Percentiles rank a stretch among this genome's conserved stretches.
These are phyloP conservation scores for Coccomyxa sp. DNA, from an alignment of 139 green algal genomes.

Conservation along the genomic window DNA sequence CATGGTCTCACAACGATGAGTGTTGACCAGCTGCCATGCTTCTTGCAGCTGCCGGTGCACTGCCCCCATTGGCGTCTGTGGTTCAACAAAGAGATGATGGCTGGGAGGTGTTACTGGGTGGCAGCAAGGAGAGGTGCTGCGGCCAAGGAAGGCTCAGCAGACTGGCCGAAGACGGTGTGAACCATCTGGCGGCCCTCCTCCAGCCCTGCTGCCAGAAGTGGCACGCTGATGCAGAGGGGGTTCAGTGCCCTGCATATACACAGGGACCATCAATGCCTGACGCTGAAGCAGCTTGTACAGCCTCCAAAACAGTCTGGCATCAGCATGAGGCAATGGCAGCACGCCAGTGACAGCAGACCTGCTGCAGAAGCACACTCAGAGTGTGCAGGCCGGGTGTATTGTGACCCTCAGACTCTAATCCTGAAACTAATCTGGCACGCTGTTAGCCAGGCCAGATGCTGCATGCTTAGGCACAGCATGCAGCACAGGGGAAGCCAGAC, in stretches of 20 bases:
- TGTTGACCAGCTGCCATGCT: background rate
- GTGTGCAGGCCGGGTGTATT: background rate
- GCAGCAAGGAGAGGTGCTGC: no score
- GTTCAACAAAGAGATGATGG: no score
- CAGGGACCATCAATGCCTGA: no score
- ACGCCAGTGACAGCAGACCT: background rate
- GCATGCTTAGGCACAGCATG: no score
- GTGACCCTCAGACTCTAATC: background rate
- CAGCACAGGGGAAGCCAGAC: no score
- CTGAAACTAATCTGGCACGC: background rate
- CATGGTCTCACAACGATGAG: background rate
- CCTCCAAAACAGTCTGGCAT: conserved; percentile 17
- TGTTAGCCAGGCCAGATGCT: no score
- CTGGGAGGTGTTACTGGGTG: no score
- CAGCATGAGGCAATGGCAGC: conserved; percentile 14
- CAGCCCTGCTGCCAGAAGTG: conserved; percentile 39
- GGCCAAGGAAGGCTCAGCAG: no score
- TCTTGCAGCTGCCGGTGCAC: background rate
- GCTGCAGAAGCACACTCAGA: no score
- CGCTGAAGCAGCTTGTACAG: conserved; percentile 21
- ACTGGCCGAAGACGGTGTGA: background rate
- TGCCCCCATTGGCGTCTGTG: background rate
- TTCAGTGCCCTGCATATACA: conserved; percentile 30
- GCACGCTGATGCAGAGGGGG: conserved; percentile 53
- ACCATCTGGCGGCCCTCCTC: conserved; percentile 40